Conservation (phyloP, 2,329 filamentous ascomycete genomes). For the Rugonectria rugulosa region DNA sequence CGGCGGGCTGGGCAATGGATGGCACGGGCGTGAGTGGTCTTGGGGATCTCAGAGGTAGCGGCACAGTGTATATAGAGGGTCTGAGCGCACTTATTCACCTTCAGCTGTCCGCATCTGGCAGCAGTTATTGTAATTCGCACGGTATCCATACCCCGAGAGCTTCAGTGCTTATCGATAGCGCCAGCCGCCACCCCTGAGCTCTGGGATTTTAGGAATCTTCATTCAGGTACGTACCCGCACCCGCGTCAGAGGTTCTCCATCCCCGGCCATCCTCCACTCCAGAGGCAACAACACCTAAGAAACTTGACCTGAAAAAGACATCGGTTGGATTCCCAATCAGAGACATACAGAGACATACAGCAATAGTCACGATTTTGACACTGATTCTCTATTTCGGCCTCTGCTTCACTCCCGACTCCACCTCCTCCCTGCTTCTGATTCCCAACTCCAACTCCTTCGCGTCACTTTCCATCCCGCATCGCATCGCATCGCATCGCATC, state of each 20-base stretch:
- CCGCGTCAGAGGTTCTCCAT: too few relatives aligned
- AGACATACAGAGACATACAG: slow-evolving; percentile 11
- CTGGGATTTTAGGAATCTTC: slow-evolving; percentile 32
- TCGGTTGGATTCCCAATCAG: neutral
- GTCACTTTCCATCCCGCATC: neutral
- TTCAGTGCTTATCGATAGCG: slow-evolving; percentile 33
- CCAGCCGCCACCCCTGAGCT: slow-evolving; percentile 12
- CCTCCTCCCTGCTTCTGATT: neutral
- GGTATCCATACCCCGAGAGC: neutral
- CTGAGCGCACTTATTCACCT: fast-evolving
- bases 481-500: slow-evolving; percentile 25
- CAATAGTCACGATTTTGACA: neutral
- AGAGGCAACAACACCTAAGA: slow-evolving; percentile 17
- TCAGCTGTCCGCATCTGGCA: neutral
- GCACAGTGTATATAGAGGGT: slow-evolving; percentile 27
- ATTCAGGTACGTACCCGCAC: neutral
- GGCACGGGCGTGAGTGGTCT: neutral
- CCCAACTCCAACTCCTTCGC: too few relatives aligned
- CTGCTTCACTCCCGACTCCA: neutral
- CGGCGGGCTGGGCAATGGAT: slow-evolving; percentile 1
- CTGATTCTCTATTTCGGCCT: neutral
- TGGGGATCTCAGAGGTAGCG: slow-evolving; percentile 19
- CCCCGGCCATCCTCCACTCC: neutral
- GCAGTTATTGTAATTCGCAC: neutral
- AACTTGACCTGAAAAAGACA: neutral